A percentile compares a stretch with the other conserved stretches of the same genome.
Evolutionary conservation across 129 eudicot species (phyloP).

Genomic region (Arctium minus): DNA sequence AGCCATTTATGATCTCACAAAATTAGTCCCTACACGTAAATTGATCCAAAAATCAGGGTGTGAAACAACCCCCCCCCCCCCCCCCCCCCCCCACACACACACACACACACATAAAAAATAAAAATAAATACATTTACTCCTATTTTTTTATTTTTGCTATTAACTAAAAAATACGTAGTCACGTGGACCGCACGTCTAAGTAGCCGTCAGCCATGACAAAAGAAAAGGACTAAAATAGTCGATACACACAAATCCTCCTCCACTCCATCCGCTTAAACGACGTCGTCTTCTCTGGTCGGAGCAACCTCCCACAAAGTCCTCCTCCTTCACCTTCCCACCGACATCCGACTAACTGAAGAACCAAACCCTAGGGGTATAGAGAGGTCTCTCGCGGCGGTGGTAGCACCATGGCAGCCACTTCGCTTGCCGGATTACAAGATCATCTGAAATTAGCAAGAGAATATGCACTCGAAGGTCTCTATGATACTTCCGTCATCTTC

Average conservation of each 20-base stretch:
- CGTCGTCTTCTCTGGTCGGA: constrained; percentile 22
- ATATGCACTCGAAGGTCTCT: constrained; percentile 90
- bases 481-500: constrained; percentile 95
- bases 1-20: too few species aligned
- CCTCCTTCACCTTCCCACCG: neutral
- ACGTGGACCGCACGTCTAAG: constrained; percentile 24
- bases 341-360: neutral
- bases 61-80: too few species aligned
- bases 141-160: neutral
- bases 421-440: constrained; percentile 83
- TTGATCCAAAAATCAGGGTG: too few species aligned
- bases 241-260: neutral
- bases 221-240: constrained; percentile 1
- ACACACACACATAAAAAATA: too few species aligned
- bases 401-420: constrained; percentile 54
- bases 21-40: too few species aligned
- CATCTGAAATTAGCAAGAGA: constrained; percentile 92
- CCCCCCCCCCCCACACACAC: too few species aligned
- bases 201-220: constrained; percentile 7
- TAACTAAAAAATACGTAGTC: neutral
- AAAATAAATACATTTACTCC: too few species aligned
- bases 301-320: constrained; percentile 5
- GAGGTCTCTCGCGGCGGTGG: neutral
- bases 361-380: constrained; percentile 5
- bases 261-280: neutral